phyloP scores from a whole-genome alignment of 1,284 basidiomycete species.

The Salmacisia buchloeana region DNA sequence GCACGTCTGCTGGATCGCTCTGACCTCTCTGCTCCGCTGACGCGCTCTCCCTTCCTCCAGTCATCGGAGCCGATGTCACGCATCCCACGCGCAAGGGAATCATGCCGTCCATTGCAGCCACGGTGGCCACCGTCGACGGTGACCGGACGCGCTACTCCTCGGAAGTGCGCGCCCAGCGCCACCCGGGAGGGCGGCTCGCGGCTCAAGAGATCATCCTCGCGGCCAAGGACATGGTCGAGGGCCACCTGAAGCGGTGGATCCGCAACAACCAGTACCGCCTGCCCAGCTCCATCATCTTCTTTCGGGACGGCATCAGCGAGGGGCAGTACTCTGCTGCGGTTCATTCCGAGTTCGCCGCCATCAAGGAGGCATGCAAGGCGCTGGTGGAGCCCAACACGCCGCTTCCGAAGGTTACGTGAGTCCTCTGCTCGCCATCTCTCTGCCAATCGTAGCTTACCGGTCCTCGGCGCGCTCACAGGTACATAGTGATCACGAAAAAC shows the following conservation, averaged over 20 bases:
- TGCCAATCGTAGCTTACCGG: background rate
- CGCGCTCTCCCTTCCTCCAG: slow-evolving; percentile 5
- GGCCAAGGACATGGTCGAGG: slow-evolving; percentile 27
- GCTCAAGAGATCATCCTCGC: slow-evolving; percentile 50
- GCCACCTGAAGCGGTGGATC: slow-evolving; percentile 30
- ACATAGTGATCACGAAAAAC: slow-evolving; percentile 31
- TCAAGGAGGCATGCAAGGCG: slow-evolving; percentile 33
- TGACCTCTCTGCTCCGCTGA: background rate
- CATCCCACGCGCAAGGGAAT: slow-evolving; percentile 40
- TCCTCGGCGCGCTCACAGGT: slow-evolving; percentile 9
- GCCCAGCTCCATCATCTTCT: slow-evolving; percentile 52
- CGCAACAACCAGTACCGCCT: slow-evolving; percentile 39
- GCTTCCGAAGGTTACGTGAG: slow-evolving; percentile 51
- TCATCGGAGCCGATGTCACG: slow-evolving; percentile 52
- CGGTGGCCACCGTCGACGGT: slow-evolving; percentile 52
- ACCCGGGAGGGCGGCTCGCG: slow-evolving; percentile 11
- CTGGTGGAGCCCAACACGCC: slow-evolving; percentile 27
- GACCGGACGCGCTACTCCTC: background rate
- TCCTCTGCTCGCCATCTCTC: background rate
- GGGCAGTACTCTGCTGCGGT: slow-evolving; percentile 54
- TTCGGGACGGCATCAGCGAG: slow-evolving; percentile 56
- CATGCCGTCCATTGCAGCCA: slow-evolving; percentile 55
- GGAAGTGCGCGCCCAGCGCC: background rate
- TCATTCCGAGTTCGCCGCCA: slow-evolving; percentile 50
- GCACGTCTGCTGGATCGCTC: background rate